Base-by-base conservation (phyloP, 805 yeast species). In the Metschnikowia kunwiensis region DNA sequence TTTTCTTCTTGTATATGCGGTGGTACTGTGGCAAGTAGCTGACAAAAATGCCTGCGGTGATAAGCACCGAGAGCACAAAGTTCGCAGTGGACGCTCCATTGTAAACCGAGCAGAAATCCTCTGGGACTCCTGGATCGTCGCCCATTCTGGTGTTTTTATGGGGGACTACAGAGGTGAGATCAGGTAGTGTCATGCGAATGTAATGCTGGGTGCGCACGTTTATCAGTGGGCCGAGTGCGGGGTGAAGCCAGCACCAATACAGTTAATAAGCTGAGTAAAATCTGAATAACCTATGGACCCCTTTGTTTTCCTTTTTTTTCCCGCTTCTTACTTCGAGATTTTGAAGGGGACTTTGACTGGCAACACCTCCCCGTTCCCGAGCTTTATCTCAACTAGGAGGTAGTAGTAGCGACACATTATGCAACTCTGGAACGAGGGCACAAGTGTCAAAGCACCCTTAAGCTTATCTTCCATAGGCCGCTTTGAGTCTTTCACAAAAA, bases 21-120 rank as follows among this genome's bases (percentile, higher is more conserved):
- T 67, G 38, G 55, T 82, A 86, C 61, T 86, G 96, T 0, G 95
- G 95, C 3, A 80, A 35, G 54, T 86, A 86, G 28, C 91, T 82
- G 8, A 71, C 48, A 22, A 79, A 74, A 7, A 86, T 84, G 3
- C 88, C 95, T 2, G 75, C 32, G 0, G 87, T 79, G 22, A 86
- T 71, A 5, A 65, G 32, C 0, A 75, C 40, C 18, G 86, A 75
- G 8, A 78, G 49, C 2, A 61, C 47, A 30, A 82, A 73, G 42
- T 74, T 75, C 21, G 67, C 44, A 1, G 50, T 49, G 1, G 80
- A 71, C 0, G 85, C 83, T n/a, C 70, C 62, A 31, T 63, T 61
- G 51, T 61, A 77, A 10, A 65, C 60, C 1, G 60, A 42, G 50
- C 82, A 77, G 27, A 43, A 47, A 23, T 43, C 39, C 22, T 47